Base-by-base conservation (phyloP, 108 stramenopile species). In the Conticribra weissflogii region DNA sequence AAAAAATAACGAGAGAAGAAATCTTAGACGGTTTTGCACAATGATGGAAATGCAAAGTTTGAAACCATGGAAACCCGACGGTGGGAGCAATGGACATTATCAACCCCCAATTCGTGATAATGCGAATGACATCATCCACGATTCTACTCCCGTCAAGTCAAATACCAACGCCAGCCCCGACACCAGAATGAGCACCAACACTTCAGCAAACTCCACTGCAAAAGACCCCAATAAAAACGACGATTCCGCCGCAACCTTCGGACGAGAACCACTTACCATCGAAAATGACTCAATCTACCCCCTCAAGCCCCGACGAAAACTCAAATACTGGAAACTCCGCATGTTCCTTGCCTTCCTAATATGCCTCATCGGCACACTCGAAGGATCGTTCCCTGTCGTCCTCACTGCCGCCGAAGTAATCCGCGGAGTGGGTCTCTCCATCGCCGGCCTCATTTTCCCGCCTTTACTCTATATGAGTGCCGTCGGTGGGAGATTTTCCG, bases 401-500 rank as follows among this genome's bases (percentile, higher is more conserved):
- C 33, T 78, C 48, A 64, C 59, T 52, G 64, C 64, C 27, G 63
- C 76, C 22, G 76, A 70, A 46, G 69, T 78, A 21, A 74, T 74
- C 21, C 66, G 78, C 14, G 78, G 78, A 15, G 74, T 81, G 12
- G 59, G 71, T 7, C 66, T 81, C 2, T 76, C 79, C 14, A 71
- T 81, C 25, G 68, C 74, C 7, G 79, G 79, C 24, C 67, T 81
- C 23, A 72, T 81, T 23, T 70, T 75, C n/a, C 79, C 79, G 28
- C 79, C 79, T n/a, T 24, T 76, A 3, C 51, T 81, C 52, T 81
- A 81, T 50, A 81, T 81, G 79, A 79, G 78, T 62, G 78, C 78
- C 4, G 67, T 69, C 25, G 78, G 68, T 49, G 73, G 78, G 25
- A 51, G 63, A 19, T 78, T 78, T 68, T 70, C 68, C 3, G 64